Evolutionary conservation across 208 protist genomes (phyloP), one percentile per base, ranked within the genome.

Genomic region (Wallacemonas sp.): DNA sequence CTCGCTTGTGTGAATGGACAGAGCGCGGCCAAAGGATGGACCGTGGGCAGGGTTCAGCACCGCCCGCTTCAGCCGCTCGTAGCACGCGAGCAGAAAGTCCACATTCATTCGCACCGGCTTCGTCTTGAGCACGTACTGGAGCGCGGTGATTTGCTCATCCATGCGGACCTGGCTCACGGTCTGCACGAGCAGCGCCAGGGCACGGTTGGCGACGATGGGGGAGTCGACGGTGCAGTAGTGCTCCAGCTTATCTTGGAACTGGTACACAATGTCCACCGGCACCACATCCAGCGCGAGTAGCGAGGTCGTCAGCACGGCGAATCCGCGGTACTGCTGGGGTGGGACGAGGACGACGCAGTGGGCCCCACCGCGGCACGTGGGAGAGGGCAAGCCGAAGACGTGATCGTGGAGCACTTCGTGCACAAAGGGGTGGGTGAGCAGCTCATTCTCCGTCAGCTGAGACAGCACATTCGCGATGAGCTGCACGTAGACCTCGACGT

Each of bases 51-150:
- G 71, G 68, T 92, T 76, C 49, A 75, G 46, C 49, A 90, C 85
- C 0, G 82, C 84, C 2, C 88, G 83, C 72, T 90, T 86, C 56
- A 96, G 77, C 11, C 91, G 85, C 71, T 94, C 91, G 73, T 94
- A 96, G 72, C 88, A 96, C 15, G 91, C 84, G 19, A 96, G 73
- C 39, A 96, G 45, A 47, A 94, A 94, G 73, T 96, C 91, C 8
- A 96, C 75, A 66, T 94, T 93, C 74, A 94, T 85, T 62, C 80
- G 87, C 15, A 58, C 61, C 21, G 87, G 84, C 65, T 87, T 89
- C 28, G 80, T 85, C 53, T 79, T 77, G 4, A 96, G 68, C 41
- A 96, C 86, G 66, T 84, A 86, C 75, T 90, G 84, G 47, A 96
- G 76, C 19, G 83, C 84, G 0, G 69, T 83, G 26, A 94, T 70